phyloP scores from a whole-genome alignment of 495 filamentous ascomycete species.

The Letharia columbiana region DNA sequence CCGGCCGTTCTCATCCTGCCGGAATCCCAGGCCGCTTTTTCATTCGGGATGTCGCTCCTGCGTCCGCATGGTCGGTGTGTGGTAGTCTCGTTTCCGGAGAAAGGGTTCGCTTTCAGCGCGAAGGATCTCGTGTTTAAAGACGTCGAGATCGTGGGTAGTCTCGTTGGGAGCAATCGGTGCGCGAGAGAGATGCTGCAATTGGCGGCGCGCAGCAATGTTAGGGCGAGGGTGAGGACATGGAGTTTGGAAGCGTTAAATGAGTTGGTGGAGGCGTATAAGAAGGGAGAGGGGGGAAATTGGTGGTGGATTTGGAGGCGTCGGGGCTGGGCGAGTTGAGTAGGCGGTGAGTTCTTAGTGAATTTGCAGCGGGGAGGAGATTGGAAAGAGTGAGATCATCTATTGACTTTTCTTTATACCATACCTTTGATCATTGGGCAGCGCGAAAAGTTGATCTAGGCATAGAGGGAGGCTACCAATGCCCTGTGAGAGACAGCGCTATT shows the following conservation, averaged over 20 bases:
- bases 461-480: no score
- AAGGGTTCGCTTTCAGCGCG: neutral
- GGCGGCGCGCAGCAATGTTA: neutral
- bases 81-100: slow-evolving; percentile 1
- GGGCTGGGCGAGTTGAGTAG: neutral
- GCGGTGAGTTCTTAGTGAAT: neutral
- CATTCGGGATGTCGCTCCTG: neutral
- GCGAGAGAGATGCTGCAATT: slow-evolving; percentile 5
- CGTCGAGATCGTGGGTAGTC: neutral
- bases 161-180: neutral
- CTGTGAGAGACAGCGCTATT: no score
- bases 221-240: neutral
- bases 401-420: no score
- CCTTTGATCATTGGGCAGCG: no score
- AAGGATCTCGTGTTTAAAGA: slow-evolving; percentile 6
- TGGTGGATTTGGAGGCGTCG: neutral
- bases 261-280: slow-evolving; percentile 5
- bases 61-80: neutral
- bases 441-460: no score
- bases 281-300: slow-evolving; percentile 2
- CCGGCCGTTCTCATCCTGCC: slow-evolving; percentile 1
- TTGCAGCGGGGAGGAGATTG: no score
- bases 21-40: slow-evolving; percentile 2
- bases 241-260: slow-evolving; percentile 2
- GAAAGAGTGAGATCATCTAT: no score